These are phyloP conservation scores for Evansstolkia leycettana DNA, from an alignment of 495 filamentous ascomycete species.

Conservation along the genomic window DNA sequence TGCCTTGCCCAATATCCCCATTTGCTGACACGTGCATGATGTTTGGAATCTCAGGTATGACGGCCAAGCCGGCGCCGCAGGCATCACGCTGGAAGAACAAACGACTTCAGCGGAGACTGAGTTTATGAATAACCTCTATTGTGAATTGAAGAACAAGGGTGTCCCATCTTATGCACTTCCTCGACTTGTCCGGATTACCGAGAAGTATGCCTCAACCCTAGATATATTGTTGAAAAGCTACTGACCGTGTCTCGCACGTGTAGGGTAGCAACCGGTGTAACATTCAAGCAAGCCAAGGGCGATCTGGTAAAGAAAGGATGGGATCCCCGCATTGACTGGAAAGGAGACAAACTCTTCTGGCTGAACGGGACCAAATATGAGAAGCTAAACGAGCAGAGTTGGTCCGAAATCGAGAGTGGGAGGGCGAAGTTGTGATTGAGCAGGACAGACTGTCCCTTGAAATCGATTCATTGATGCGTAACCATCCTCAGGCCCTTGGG, in stretches of 20 bases:
- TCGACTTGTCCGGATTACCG: slow-evolving; percentile 34
- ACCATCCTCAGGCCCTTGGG: too few relatives aligned
- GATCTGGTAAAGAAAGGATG: slow-evolving; percentile 35
- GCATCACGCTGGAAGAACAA: slow-evolving; percentile 30
- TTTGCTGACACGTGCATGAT: too few relatives aligned
- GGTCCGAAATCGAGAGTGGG: slow-evolving; percentile 32
- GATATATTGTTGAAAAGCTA: neutral
- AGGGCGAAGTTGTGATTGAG: slow-evolving; percentile 29
- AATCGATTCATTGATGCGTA: too few relatives aligned
- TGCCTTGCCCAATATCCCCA: neutral
- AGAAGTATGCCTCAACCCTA: slow-evolving; percentile 24
- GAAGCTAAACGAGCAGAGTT: slow-evolving; percentile 24
- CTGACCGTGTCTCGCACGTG: neutral
- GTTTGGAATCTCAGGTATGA: slow-evolving; percentile 28
- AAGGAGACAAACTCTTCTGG: slow-evolving; percentile 35
- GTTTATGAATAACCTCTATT: slow-evolving; percentile 26
- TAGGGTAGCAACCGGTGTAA: slow-evolving; percentile 37
- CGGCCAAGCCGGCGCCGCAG: slow-evolving; percentile 39
- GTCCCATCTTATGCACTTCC: slow-evolving; percentile 39
- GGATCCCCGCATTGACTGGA: slow-evolving; percentile 23
- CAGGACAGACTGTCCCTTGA: too few relatives aligned
- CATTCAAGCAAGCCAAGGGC: slow-evolving; percentile 41
- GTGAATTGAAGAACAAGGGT: slow-evolving; percentile 31
- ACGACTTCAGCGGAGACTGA: slow-evolving; percentile 16
- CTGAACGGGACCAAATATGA: slow-evolving; percentile 30